These are phyloP conservation scores for Fusarium longipes DNA, from an alignment of 2,329 filamentous ascomycete species.

Conservation along the genomic window DNA sequence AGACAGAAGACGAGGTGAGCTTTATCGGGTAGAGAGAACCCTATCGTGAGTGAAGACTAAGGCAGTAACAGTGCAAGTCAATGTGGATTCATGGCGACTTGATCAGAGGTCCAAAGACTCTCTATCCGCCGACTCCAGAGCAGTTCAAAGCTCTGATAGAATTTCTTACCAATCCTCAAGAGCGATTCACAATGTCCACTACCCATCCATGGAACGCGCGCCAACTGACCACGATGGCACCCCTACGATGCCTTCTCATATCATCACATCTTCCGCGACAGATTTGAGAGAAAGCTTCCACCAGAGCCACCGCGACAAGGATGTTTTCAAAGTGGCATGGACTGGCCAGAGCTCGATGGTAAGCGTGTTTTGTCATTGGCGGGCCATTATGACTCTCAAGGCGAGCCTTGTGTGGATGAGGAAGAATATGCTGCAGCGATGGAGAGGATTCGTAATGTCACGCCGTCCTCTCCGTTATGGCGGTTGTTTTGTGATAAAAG, in stretches of 20 bases:
- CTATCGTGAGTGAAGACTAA: not conserved
- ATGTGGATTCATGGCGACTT: conserved; percentile 27
- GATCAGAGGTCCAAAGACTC: not conserved
- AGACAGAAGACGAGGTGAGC: conserved; percentile 14
- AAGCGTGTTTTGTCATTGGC: not conserved
- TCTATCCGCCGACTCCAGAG: conserved; percentile 18
- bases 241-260: conserved; percentile 13
- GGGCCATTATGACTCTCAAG: not conserved
- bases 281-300: not conserved
- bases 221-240: conserved; percentile 28
- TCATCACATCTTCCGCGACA: conserved; percentile 34
- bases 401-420: not conserved
- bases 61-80: conserved; percentile 1
- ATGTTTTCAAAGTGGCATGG: not conserved
- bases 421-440: not conserved
- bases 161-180: not conserved
- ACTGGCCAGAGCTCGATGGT: conserved; percentile 20
- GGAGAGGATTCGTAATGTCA: conserved; percentile 9
- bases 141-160: conserved; percentile 7
- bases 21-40: not conserved
- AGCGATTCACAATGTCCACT: not conserved
- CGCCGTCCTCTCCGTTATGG: conserved; percentile 10
- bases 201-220: conserved; percentile 5
- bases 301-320: not conserved
- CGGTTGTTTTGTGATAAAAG: not conserved